Base-by-base conservation (phyloP, 1,284 basidiomycete genomes). In the Boletellus sp. region DNA sequence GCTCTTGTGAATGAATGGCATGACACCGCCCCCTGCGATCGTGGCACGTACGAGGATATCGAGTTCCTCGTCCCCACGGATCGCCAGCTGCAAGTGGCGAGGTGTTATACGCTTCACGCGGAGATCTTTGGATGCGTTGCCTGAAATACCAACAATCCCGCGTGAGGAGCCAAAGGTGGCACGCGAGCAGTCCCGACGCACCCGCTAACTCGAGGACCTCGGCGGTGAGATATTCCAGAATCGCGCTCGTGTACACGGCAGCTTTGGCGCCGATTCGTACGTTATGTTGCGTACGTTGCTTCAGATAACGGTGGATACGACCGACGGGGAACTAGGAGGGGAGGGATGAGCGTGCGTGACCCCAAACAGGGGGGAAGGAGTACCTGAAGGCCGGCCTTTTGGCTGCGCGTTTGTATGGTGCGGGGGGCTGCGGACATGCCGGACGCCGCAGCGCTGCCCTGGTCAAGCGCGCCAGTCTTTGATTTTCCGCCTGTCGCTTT, bases 31-130 rank as follows among this genome's bases (percentile, higher is more conserved):
- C 55, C 91, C 91, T 15, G 83, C 83, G 56, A 85, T 84, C 5
- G 82, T 84, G 2, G 81, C 81, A 44, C 80, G 79, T 5, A 91
- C 86, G 50, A 91, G 82, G 12, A 79, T 86, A 62, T 91, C 88
- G 10, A 95, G 82, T 65, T 92, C 95, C 68, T 97, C 94, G 70
- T 98, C 96, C 47, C 95, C 95, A 57, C 95, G 91, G 61, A 98
- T 97, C 32, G 95, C 93, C 26, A 94, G 81, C 70, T 95, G 92
- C 60, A 95, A 71, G 72, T 95, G 93, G 59, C 92, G 89, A 19
- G 95, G 95, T 0, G 93, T 97, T 70, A 98, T 97, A 70, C 96
- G 91, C 74, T 97, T 97, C 41, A 97, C 93, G 49, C 89, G 85
- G 36, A 97, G 80, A 75, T 98, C 95, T 69, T 97, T 97, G 11